Base-by-base conservation (phyloP, 2,329 filamentous ascomycete species). In the Aspergillus sp. region DNA sequence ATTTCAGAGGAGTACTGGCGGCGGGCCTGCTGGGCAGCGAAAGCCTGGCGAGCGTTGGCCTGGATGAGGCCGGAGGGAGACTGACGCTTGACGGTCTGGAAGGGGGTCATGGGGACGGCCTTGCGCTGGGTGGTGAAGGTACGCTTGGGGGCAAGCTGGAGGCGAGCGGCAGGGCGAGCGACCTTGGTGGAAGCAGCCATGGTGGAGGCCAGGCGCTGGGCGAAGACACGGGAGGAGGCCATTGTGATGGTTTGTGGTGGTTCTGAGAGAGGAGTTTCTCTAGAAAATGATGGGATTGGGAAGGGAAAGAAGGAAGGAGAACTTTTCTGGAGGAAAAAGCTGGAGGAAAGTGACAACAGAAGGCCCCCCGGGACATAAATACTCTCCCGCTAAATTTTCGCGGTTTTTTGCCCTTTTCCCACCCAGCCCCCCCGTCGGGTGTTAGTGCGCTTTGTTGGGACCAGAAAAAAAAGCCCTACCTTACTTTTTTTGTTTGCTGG, bases 1-100 rank as follows among this genome's bases (percentile, higher is more conserved):
- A 93, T 90, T 88, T 93, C 90, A 77, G 90, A 92, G 76, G 88
- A 91, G 89, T 92, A 93, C 79, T 88, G 86, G 78, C 90, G 90
- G 80, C 85, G 86, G 78, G 85, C 82, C 79, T 83, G 80, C 83
- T 86, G 86, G 67, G 73, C 67, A 71, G 73, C 73, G 73, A 78
- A 75, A 75, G 84, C 86, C 80, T 86, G 83, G 81, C 85, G 85
- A 77, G 82, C 82, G 79, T 85, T 84, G 80, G 84, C 81, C 81
- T 86, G 84, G 81, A 89, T 80, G 82, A 89, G 84, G 78, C 82
- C 83, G 75, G 84, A 83, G 70, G 83, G 82, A 81, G 88, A 86
- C 82, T 87, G 84, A 82, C 89, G 89, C 87, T 90, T 91, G 79
- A 89, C 81, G 82, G 88, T 83, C 84, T 88, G 87, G 83, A 90